phyloP scores from a whole-genome alignment of 2,329 filamentous ascomycete genomes.

The Pseudogymnoascus destructans region DNA sequence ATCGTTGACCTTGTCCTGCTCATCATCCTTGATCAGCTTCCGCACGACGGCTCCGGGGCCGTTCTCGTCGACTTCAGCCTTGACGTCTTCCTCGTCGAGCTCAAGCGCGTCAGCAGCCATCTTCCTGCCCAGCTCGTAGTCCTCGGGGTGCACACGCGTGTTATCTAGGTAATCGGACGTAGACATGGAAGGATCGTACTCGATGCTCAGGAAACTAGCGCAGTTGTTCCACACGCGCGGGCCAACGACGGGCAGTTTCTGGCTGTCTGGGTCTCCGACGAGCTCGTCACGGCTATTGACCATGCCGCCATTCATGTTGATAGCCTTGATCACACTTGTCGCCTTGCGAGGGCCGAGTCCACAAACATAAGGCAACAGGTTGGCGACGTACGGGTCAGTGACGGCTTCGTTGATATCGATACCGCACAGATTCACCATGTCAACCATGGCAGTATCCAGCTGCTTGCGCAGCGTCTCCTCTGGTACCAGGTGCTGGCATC shows the following conservation, averaged over 20 bases:
- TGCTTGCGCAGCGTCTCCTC: slow-evolving; percentile 77
- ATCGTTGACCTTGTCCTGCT: slow-evolving; percentile 91
- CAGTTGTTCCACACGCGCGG: slow-evolving; percentile 93
- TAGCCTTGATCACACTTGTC: slow-evolving; percentile 70
- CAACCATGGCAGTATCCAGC: slow-evolving; percentile 92
- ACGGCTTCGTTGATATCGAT: slow-evolving; percentile 92
- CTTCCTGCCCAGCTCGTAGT: slow-evolving; percentile 95
- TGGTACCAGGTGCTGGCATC: slow-evolving; percentile 77
- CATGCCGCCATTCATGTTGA: slow-evolving; percentile 79
- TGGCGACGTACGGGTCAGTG: slow-evolving; percentile 66
- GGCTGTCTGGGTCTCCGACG: slow-evolving; percentile 72
- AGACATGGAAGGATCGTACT: slow-evolving; percentile 69
- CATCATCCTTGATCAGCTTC: slow-evolving; percentile 87
- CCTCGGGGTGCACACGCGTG: slow-evolving; percentile 93
- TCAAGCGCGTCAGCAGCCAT: slow-evolving; percentile 96
- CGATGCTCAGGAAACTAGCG: slow-evolving; percentile 85
- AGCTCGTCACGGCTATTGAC: slow-evolving; percentile 78
- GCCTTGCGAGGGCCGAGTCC: slow-evolving; percentile 89
- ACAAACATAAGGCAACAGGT: slow-evolving; percentile 79
- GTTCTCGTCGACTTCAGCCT: slow-evolving; percentile 82
- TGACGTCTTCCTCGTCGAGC: slow-evolving; percentile 94
- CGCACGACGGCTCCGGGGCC: slow-evolving; percentile 83
- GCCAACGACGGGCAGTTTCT: slow-evolving; percentile 67
- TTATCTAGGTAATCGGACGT: slow-evolving; percentile 89
- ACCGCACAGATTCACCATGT: slow-evolving; percentile 94